phyloP scores from a whole-genome alignment of 108 stramenopile genomes.

The Aureococcus anophagefferens region DNA sequence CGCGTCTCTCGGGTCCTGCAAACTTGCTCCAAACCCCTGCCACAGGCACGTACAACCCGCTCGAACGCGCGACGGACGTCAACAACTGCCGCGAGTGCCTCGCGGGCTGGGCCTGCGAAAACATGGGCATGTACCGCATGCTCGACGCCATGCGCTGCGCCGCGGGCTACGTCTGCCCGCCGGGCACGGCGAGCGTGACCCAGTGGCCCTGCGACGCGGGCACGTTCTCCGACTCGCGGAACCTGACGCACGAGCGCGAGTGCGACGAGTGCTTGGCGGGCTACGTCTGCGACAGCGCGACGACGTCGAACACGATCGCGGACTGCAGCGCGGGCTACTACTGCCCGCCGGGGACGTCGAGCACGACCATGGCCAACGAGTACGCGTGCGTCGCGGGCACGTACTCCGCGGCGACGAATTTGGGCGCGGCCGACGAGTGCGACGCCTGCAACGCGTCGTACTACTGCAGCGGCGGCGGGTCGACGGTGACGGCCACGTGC shows the following conservation, averaged over 20 bases:
- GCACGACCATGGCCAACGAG: slow-evolving; percentile 18
- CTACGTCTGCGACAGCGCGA: slow-evolving; percentile 15
- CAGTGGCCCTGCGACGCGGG: slow-evolving; percentile 37
- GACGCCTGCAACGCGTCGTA: slow-evolving; percentile 23
- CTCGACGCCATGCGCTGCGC: slow-evolving; percentile 15
- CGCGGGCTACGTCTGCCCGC: slow-evolving; percentile 22
- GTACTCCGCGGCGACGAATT: slow-evolving; percentile 11
- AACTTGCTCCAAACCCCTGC: background rate
- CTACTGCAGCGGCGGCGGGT: slow-evolving; percentile 23
- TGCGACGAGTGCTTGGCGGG: slow-evolving; percentile 40
- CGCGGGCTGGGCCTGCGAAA: too few relatives aligned
- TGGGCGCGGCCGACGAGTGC: slow-evolving; percentile 19
- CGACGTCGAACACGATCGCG: background rate
- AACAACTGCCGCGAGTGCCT: slow-evolving; percentile 7
- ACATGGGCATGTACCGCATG: background rate
- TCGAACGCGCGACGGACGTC: background rate
- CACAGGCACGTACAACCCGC: slow-evolving; percentile 22
- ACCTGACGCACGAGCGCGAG: background rate
- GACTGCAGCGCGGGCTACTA: slow-evolving; percentile 19
- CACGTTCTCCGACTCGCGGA: slow-evolving; percentile 20
- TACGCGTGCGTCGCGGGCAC: slow-evolving; percentile 25
- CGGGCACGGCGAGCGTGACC: slow-evolving; percentile 18
- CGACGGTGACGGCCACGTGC: slow-evolving; percentile 9
- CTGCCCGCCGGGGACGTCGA: slow-evolving; percentile 30
- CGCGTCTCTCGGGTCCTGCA: too few relatives aligned